Conservation (phyloP, 2,329 filamentous ascomycete genomes). For the Fusarium sp. region DNA sequence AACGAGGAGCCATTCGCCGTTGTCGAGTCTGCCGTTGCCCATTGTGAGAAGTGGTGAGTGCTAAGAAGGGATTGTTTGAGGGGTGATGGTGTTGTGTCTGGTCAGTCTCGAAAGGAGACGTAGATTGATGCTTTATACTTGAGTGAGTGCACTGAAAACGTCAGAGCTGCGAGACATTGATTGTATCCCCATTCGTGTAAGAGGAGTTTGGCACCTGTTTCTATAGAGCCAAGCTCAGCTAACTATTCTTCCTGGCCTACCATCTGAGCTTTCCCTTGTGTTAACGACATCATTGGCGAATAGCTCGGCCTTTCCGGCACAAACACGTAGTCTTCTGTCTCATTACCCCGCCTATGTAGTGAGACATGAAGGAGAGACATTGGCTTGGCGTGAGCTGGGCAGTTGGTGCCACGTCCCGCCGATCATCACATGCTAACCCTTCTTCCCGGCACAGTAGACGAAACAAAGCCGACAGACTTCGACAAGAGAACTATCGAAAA, state of each 20-base stretch:
- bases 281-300: neutral
- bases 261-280: neutral
- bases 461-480: neutral
- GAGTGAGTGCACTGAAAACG: no score
- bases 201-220: no score
- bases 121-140: no score
- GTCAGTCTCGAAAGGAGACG: no score
- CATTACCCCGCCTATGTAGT: neutral
- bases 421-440: neutral
- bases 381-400: neutral
- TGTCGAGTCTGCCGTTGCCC: no score
- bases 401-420: neutral
- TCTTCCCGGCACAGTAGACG: neutral
- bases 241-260: neutral
- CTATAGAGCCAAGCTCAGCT: no score
- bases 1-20: no score
- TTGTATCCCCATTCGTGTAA: no score
- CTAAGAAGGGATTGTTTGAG: no score
- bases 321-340: neutral
- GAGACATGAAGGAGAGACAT: neutral
- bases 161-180: no score
- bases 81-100: no score
- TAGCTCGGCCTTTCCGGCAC: neutral
- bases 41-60: no score
- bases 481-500: neutral